Percentiles rank a stretch among this genome's conserved stretches.
These are phyloP conservation scores for Coniferiporia sulphurascens DNA, from an alignment of 1,284 basidiomycete genomes.

Conservation along the genomic window DNA sequence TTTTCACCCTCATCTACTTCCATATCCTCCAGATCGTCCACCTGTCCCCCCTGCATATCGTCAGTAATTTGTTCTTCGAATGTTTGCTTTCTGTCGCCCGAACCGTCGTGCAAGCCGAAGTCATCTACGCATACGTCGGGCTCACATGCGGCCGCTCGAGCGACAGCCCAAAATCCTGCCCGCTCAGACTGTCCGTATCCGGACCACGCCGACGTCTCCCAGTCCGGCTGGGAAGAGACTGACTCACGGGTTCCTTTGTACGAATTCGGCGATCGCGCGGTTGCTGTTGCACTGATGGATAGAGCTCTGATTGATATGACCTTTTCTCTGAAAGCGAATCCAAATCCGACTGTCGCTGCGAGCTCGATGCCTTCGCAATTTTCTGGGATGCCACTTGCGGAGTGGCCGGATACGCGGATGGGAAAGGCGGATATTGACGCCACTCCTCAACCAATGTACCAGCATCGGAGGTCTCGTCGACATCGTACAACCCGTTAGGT, in stretches of 20 bases:
- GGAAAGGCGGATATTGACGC: slow-evolving; percentile 47
- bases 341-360: background rate
- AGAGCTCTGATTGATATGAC: background rate
- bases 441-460: slow-evolving; percentile 31
- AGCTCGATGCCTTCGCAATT: slow-evolving; percentile 19
- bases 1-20: slow-evolving; percentile 27
- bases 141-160: slow-evolving; percentile 57
- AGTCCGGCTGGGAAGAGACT: slow-evolving; percentile 14
- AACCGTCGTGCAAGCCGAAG: slow-evolving; percentile 52
- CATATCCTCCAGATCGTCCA: slow-evolving; percentile 25
- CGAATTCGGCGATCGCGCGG: background rate
- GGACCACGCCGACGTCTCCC: slow-evolving; percentile 5
- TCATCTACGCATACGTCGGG: slow-evolving; percentile 32
- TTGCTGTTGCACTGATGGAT: background rate
- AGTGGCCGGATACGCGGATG: slow-evolving; percentile 48
- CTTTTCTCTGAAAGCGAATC: slow-evolving; percentile 1
- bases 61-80: slow-evolving; percentile 23
- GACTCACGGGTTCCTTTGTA: slow-evolving; percentile 11
- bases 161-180: slow-evolving; percentile 56
- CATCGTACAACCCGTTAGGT: background rate
- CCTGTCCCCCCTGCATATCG: slow-evolving; percentile 20
- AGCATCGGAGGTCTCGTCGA: background rate
- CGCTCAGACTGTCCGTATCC: slow-evolving; percentile 5
- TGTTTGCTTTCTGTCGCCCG: slow-evolving; percentile 44
- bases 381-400: slow-evolving; percentile 29